Evolutionary conservation across 306 rosid genomes (phyloP).

Genomic region (Gastrolobium bilobum): DNA sequence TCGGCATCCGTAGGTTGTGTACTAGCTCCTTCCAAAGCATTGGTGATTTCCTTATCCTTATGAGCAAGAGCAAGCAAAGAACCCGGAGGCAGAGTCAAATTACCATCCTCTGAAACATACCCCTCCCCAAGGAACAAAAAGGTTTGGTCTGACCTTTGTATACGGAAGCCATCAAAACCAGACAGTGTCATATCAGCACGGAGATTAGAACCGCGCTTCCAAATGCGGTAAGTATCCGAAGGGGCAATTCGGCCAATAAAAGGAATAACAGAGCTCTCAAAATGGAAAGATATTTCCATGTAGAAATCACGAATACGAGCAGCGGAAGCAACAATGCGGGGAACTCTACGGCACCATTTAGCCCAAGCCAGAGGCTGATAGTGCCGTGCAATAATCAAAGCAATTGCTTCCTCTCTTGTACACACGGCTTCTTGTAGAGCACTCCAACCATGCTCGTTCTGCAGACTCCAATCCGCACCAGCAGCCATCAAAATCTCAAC

Average conservation of each 20-base stretch:
- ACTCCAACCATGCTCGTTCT: conserved; percentile 97
- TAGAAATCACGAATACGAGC: conserved; percentile 92
- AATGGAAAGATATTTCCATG: conserved; percentile 96
- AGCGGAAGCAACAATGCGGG: conserved; percentile 88
- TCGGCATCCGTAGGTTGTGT: conserved; percentile 93
- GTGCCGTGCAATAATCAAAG: conserved; percentile 85
- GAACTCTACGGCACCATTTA: conserved; percentile 97
- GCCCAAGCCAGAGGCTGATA: conserved; percentile 99
- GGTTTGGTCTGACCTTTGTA: conserved; percentile 94
- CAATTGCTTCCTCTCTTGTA: conserved; percentile 89
- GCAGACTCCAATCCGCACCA: conserved; percentile 98
- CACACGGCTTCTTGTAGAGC: conserved; percentile 98
- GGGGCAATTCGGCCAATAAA: conserved; percentile 97
- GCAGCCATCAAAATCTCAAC: conserved; percentile 97
- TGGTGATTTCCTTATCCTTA: conserved; percentile 92
- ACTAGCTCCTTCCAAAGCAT: conserved; percentile 99
- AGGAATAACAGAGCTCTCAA: conserved; percentile 98
- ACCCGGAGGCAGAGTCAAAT: conserved; percentile 68
- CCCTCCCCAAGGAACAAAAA: conserved; percentile 98
- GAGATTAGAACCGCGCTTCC: conserved; percentile 98
- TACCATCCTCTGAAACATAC: conserved; percentile 78
- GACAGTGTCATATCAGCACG: conserved; percentile 99
- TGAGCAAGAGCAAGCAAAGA: conserved; percentile 93
- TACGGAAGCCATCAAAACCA: conserved; percentile 97
- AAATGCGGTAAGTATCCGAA: conserved; percentile 95